phyloP scores from a whole-genome alignment of 2,329 filamentous ascomycete species.

The Diplodia mutila region DNA sequence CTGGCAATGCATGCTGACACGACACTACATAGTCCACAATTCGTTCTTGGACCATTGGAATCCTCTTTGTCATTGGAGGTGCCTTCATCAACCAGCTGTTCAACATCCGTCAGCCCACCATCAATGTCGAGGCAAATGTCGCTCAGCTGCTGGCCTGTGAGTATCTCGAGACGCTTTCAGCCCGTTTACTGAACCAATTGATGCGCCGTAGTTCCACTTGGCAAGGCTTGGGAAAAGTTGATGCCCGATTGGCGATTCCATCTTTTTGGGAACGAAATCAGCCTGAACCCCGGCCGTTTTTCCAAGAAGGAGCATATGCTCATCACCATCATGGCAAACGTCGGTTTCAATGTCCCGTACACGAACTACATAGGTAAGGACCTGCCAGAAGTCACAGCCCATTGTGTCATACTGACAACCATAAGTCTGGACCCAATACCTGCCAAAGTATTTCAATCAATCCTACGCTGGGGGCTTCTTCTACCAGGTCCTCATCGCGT shows the following conservation, averaged over 20 bases:
- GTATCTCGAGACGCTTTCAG: conserved; percentile 47
- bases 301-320: conserved; percentile 42
- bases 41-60: conserved; percentile 51
- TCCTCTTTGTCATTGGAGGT: conserved; percentile 49
- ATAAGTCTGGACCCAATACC: conserved; percentile 53
- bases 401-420: neutral
- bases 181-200: conserved; percentile 32
- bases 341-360: conserved; percentile 54
- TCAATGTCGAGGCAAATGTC: conserved; percentile 63
- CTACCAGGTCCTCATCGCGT: conserved; percentile 63
- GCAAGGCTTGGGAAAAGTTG: conserved; percentile 24
- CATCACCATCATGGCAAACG: conserved; percentile 66
- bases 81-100: conserved; percentile 63
- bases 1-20: neutral
- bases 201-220: conserved; percentile 64
- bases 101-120: conserved; percentile 64
- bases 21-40: conserved; percentile 38
- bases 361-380: conserved; percentile 49
- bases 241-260: conserved; percentile 24
- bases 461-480: conserved; percentile 51
- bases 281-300: conserved; percentile 28
- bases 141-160: conserved; percentile 66
- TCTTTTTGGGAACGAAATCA: conserved; percentile 22
- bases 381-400: accelerated
- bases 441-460: conserved; percentile 58